Conservation (phyloP, 73 alveolate genomes). For the Paramecium sonneborni region DNA sequence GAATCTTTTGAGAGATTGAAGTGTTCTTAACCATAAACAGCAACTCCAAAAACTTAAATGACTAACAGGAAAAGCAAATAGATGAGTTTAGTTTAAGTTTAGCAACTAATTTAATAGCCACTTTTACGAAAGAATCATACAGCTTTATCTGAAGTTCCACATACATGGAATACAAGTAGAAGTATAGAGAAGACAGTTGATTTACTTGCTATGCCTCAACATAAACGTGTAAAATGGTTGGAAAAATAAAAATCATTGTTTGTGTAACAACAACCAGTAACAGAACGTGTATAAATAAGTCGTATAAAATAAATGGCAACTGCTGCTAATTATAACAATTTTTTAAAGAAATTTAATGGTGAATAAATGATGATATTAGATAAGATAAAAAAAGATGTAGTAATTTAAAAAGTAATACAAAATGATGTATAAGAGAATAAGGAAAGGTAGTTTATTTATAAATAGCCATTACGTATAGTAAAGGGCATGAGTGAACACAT, state of each 20-base stretch:
- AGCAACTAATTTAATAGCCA: background rate
- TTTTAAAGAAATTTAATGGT: background rate
- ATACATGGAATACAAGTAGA: background rate
- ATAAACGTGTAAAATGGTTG: background rate
- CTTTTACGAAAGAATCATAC: background rate
- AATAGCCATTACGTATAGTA: background rate
- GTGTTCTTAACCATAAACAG: background rate
- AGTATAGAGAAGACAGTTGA: conserved; percentile 27
- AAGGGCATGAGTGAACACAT: conserved; percentile 14
- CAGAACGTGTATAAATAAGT: background rate
- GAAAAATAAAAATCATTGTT: background rate
- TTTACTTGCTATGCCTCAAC: conserved; percentile 15
- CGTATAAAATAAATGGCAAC: background rate
- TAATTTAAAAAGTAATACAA: background rate
- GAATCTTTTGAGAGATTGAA: conserved; percentile 8
- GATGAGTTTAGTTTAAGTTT: background rate
- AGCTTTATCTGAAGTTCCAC: conserved; percentile 13
- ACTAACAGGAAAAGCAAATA: conserved; percentile 15
- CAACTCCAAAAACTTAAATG: conserved; percentile 25
- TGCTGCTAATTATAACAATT: background rate
- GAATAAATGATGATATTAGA: background rate
- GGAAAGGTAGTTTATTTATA: background rate
- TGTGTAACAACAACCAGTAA: background rate
- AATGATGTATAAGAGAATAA: background rate
- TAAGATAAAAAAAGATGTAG: background rate